Evolutionary conservation across 805 yeast genomes (phyloP).

Genomic region (Candida yuanshanica): DNA sequence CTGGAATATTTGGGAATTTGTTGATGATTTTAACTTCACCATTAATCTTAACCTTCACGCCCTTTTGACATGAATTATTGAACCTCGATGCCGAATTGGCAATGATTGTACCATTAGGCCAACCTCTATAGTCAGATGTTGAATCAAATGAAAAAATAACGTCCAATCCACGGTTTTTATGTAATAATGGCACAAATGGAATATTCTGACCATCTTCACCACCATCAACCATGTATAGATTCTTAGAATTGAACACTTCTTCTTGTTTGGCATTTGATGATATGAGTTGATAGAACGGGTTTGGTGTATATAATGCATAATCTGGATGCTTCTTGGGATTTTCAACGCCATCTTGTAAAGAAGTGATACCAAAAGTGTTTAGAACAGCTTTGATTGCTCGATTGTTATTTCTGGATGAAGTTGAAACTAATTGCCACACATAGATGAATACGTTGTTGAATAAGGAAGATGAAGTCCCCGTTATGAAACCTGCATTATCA

Average conservation of each 20-base stretch:
- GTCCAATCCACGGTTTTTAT: conserved; percentile 56
- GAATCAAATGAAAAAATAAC: conserved; percentile 57
- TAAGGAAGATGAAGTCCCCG: conserved; percentile 60
- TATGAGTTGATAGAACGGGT: conserved; percentile 44
- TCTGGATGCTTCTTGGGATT: conserved; percentile 40
- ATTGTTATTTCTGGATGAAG: conserved; percentile 23
- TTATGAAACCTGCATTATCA: conserved; percentile 54
- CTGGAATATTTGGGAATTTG: conserved; percentile 62
- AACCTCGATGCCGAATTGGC: conserved; percentile 25
- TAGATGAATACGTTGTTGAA: conserved; percentile 46
- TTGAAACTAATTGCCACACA: conserved; percentile 32
- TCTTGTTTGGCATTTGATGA: conserved; percentile 1
- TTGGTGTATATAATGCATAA: conserved; percentile 56
- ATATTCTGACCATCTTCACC: conserved; percentile 75
- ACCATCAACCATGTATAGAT: conserved; percentile 60
- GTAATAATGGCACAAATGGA: conserved; percentile 61
- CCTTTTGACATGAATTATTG: conserved; percentile 14
- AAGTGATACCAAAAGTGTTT: conserved; percentile 39
- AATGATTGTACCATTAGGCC: conserved; percentile 56
- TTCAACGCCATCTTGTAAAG: conserved; percentile 28
- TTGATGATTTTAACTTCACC: conserved; percentile 35
- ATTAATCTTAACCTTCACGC: conserved; percentile 30
- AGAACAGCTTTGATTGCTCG: conserved; percentile 34
- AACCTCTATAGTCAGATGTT: conserved; percentile 47
- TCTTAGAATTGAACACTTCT: conserved; percentile 25